A percentile compares a stretch with the other conserved stretches of the same genome.
These are phyloP conservation scores for Colletotrichum brevisporum DNA, from an alignment of 2,329 filamentous ascomycete genomes.

Conservation along the genomic window DNA sequence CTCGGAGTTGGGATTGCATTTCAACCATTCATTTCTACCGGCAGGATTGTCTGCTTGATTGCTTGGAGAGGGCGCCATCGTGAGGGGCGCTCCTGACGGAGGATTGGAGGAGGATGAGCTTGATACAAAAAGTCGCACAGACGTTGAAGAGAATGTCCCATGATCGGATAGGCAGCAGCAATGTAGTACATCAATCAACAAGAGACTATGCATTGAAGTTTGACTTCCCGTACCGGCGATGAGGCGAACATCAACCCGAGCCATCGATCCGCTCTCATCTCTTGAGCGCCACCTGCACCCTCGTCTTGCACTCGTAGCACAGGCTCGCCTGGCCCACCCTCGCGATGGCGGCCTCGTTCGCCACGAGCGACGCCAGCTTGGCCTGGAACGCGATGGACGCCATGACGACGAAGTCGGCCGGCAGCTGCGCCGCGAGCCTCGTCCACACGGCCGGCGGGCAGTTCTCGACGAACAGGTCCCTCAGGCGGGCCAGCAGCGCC, in stretches of 20 bases:
- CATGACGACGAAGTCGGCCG: constrained; percentile 20
- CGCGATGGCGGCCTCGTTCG: constrained; percentile 33
- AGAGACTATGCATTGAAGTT: not conserved
- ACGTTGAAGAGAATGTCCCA: constrained; percentile 21
- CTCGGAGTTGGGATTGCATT: constrained; percentile 26
- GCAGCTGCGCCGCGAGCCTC: constrained; percentile 23
- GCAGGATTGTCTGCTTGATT: constrained; percentile 6
- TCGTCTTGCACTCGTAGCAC: constrained; percentile 38
- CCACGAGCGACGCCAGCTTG: constrained; percentile 25
- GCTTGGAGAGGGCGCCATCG: constrained; percentile 1
- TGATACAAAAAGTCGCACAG: constrained; percentile 13
- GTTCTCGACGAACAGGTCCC: constrained; percentile 24
- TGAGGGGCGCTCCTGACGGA: constrained; percentile 6
- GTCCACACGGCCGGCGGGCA: constrained; percentile 27
- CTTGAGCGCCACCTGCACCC: constrained; percentile 21
- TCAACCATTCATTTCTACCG: constrained; percentile 8
- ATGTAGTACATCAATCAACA: constrained; percentile 13
- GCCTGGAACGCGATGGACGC: constrained; percentile 35
- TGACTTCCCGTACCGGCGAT: not conserved
- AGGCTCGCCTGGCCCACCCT: constrained; percentile 30
- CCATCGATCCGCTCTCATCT: not conserved
- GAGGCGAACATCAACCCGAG: not conserved
- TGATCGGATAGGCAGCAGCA: constrained; percentile 11
- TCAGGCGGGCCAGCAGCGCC: constrained; percentile 1
- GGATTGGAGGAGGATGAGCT: not conserved